These are phyloP conservation scores for Scheffersomyces parashehatae DNA, from an alignment of 1,139 yeast species.

Conservation along the genomic window DNA sequence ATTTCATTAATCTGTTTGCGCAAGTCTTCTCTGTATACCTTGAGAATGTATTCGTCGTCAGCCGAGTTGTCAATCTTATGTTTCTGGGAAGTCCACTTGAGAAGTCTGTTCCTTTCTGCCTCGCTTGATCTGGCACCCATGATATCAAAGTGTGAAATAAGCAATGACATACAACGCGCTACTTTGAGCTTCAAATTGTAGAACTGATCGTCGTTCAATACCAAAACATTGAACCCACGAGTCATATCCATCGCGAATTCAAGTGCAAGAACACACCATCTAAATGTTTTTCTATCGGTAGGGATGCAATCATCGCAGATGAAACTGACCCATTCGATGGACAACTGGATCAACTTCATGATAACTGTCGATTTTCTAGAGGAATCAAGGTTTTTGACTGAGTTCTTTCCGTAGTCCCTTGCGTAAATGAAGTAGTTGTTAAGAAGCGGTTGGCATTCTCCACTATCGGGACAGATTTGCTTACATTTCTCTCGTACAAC, in stretches of 20 bases:
- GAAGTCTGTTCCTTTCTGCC: constrained; percentile 61
- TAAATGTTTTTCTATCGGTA: constrained; percentile 83
- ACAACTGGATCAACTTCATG: constrained; percentile 68
- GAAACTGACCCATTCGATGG: constrained; percentile 90
- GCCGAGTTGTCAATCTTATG: constrained; percentile 50
- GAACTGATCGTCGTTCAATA: constrained; percentile 77
- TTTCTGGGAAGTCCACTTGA: constrained; percentile 53
- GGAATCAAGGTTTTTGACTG: constrained; percentile 65
- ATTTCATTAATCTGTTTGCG: constrained; percentile 59
- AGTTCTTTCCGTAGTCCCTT: constrained; percentile 78
- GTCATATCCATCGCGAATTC: constrained; percentile 98
- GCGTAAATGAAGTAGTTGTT: constrained; percentile 79
- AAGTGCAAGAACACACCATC: constrained; percentile 95
- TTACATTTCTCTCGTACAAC: constrained; percentile 49
- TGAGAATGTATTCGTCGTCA: constrained; percentile 62
- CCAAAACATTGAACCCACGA: constrained; percentile 82
- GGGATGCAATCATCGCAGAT: constrained; percentile 95
- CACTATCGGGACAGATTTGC: constrained; percentile 46
- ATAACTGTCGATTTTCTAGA: constrained; percentile 69
- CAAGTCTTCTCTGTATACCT: constrained; percentile 58
- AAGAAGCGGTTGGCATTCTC: constrained; percentile 68
- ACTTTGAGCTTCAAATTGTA: constrained; percentile 73
- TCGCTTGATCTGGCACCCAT: constrained; percentile 97
- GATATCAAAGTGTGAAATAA: constrained; percentile 94
- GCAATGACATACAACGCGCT: constrained; percentile 90